Base-by-base conservation (phyloP, 2,329 filamentous ascomycete genomes). In the Apiospora rasikravindrae region DNA sequence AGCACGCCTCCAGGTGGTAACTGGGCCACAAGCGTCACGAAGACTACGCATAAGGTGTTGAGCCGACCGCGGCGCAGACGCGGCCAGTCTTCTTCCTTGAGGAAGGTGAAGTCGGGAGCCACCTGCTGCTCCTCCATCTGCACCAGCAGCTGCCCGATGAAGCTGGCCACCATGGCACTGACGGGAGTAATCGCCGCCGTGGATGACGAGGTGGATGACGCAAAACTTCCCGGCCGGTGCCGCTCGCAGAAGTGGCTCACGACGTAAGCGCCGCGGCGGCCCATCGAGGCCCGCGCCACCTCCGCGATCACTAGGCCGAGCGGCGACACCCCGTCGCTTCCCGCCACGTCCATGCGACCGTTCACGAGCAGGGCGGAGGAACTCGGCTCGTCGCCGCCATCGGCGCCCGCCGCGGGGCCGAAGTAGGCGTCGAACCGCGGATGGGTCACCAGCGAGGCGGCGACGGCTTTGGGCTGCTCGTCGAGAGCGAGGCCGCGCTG, bases 201-300 rank as follows among this genome's bases (percentile, higher is more conserved):
- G 8, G 71, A 57, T 11, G 72, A 42, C 61, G 70, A 26, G 1
- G n/a, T 68, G 0, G 33, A 5, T 6, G 33, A 37, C 5, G 33
- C n/a, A 10, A 51, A 57, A 45, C 47, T 16, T 42, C 57, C 71
- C 1, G 73, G 73, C 8, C 45, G 70, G 67, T 75, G 73, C 40
- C 69, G 70, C 61, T 71, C 71, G 57, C 74, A 75, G 69, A 76
- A 76, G 26, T 73, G 75, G 16, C 71, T 72, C n/a, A 74, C 26
- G 16, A 74, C 66, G 40, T 71, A 75, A 5, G 69, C 73, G 8
- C 64, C 64, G n/a, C 26, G 71, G 8, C n/a, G 47, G 19, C 67
- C 69, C 33, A 19, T 26, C 13, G 71, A 47, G 24, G 44, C n/a
- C 47, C 61, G 71, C 53, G 49, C 73, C 1, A 76, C 29, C 37